Evolutionary conservation across 2,329 filamentous ascomycete species (phyloP).

Genomic region (Thielaviopsis punctulata): DNA sequence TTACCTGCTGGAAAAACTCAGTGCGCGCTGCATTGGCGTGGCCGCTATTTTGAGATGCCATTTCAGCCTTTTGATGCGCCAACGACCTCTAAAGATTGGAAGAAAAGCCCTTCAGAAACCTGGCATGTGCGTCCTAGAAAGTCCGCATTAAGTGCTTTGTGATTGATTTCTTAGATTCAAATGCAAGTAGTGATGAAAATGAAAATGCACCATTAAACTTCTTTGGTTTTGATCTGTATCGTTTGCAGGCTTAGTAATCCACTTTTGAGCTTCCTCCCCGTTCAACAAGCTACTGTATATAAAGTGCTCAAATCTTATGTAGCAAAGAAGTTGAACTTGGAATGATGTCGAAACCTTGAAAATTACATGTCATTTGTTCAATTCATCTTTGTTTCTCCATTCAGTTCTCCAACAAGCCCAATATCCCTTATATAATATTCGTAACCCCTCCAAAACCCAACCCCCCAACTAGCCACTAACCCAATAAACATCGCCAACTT

Average conservation of each 20-base stretch:
- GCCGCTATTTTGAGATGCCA: background rate
- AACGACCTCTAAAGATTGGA: background rate
- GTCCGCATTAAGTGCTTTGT: background rate
- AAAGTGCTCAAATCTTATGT: background rate
- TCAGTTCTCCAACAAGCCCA: background rate
- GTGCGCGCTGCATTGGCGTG: slow-evolving; percentile 15
- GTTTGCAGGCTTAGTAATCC: background rate
- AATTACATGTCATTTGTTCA: background rate
- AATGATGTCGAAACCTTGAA: no score
- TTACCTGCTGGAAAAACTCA: slow-evolving; percentile 23
- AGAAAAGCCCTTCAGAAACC: background rate
- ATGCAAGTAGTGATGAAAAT: background rate
- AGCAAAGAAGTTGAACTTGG: background rate
- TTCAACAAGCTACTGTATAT: no score
- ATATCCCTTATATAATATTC: background rate
- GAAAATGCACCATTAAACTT: background rate
- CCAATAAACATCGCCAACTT: background rate
- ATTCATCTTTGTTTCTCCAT: background rate
- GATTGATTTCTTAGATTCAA: background rate
- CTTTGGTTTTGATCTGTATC: background rate
- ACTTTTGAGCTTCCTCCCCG: background rate
- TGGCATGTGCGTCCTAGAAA: background rate
- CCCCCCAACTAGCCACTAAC: background rate
- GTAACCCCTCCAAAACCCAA: background rate
- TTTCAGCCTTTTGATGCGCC: background rate